Base-by-base conservation (phyloP, 2,329 filamentous ascomycete genomes). In the Celoporthe dispersa region DNA sequence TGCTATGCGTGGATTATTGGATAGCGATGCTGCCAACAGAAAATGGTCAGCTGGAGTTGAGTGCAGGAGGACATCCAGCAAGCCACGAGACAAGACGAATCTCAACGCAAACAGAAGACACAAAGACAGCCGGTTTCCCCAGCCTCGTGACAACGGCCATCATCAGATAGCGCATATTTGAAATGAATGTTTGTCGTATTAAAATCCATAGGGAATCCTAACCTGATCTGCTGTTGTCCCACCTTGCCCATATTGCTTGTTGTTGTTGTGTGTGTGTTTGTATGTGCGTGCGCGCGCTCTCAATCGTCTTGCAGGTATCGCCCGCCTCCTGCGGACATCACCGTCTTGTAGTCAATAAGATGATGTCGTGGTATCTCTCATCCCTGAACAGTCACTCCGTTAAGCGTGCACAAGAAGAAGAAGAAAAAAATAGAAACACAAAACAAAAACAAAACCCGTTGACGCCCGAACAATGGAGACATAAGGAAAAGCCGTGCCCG, bases 361-460 rank as follows among this genome's bases (percentile, higher is more conserved):
- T 39, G 68, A 69, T 66, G 64, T 61, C 41, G 70, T 71, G 70
- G 70, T 71, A 69, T 71, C 70, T 71, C 70, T 71, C 60, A 22
- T 7, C 65, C 70, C 66, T 48, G 22, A 65, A 66, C 31, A 69
- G 37, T 39, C 64, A 31, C 64, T 67, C 67, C 33, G 22, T 39
- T 28, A 64, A 67, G 64, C 60, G 31, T 28, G 35, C 14, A 19
- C 1, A 4, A 66, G 41, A 67, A 14, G 19, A 57, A 44, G 6
- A n/a, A 48, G 22, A 48, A 48, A 19, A 19, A 44, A 11, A 41
- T 9, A 39, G 37, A 39, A n/a, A 48, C 5, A 19, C 44, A n/a
- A 9, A n/a, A n/a, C n/a, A n/a, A 48, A 48, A 48, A 22, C 16
- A n/a, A 61, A 64, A n/a, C n/a, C 70, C 59, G 25, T 35, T 19